phyloP scores from a whole-genome alignment of 352 stramenopile genomes.

The Phytophthora crassamura region DNA sequence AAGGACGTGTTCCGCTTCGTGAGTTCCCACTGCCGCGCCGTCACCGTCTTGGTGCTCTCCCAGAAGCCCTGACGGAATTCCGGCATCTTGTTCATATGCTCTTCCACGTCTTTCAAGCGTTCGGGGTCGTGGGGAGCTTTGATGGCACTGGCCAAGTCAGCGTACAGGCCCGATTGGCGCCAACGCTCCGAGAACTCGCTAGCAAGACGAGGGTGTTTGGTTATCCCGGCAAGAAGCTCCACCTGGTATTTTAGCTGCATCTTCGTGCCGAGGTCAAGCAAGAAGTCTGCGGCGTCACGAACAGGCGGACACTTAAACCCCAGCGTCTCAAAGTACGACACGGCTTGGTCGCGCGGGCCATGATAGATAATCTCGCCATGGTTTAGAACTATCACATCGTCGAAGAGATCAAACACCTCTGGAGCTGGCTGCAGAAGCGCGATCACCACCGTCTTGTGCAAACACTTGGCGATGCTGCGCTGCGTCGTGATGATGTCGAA shows the following conservation, averaged over 20 bases:
- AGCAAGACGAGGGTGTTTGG: slow-evolving; percentile 27
- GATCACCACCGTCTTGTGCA: slow-evolving; percentile 64
- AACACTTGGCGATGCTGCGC: slow-evolving; percentile 43
- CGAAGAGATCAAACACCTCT: slow-evolving; percentile 63
- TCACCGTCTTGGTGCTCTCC: slow-evolving; percentile 44
- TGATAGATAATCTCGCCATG: slow-evolving; percentile 73
- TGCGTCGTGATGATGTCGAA: slow-evolving; percentile 91
- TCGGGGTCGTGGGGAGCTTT: slow-evolving; percentile 16
- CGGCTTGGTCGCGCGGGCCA: slow-evolving; percentile 41
- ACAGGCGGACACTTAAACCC: slow-evolving; percentile 49
- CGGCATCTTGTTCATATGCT: slow-evolving; percentile 74
- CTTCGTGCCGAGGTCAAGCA: slow-evolving; percentile 57
- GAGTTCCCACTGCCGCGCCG: slow-evolving; percentile 42
- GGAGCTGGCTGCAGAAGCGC: slow-evolving; percentile 62
- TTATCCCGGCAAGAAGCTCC: slow-evolving; percentile 4
- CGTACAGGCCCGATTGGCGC: slow-evolving; percentile 16
- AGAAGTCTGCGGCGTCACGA: slow-evolving; percentile 59
- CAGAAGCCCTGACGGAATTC: slow-evolving; percentile 33
- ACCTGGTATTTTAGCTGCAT: slow-evolving; percentile 48
- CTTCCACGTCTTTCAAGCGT: slow-evolving; percentile 49
- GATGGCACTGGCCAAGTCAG: not conserved
- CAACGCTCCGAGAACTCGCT: slow-evolving; percentile 36
- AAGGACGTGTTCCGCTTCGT: slow-evolving; percentile 55
- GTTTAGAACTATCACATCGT: slow-evolving; percentile 65
- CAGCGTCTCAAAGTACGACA: slow-evolving; percentile 48